These are phyloP conservation scores for Trichosporon sp. DNA, from an alignment of 1,284 basidiomycete species.

Conservation along the genomic window DNA sequence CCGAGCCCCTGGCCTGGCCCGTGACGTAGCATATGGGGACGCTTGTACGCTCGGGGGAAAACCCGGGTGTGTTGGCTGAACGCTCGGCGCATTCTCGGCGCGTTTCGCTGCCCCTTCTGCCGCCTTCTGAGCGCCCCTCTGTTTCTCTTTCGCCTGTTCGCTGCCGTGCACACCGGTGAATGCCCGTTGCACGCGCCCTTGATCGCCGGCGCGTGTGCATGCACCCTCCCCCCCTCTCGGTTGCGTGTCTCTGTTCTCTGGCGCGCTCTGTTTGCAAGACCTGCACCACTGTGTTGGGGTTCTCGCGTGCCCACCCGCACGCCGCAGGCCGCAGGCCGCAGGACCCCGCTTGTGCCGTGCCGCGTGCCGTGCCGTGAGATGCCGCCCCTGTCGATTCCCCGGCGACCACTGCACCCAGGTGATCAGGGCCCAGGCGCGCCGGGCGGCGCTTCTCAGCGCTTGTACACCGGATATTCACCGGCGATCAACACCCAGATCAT, in stretches of 20 bases:
- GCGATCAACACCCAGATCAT: not conserved
- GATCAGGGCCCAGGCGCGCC: too few species aligned
- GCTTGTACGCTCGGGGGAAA: not conserved
- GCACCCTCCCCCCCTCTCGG: too few species aligned
- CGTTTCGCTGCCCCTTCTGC: not conserved
- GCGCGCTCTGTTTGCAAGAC: not conserved
- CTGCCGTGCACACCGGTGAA: not conserved
- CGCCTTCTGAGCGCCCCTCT: not conserved
- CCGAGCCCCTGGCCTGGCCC: not conserved
- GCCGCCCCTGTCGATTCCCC: not conserved
- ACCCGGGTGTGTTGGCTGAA: not conserved
- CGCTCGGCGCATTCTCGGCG: not conserved
- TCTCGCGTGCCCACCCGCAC: not conserved
- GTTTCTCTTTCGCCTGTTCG: not conserved
- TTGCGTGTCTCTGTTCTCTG: too few species aligned
- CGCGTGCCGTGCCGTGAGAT: not conserved
- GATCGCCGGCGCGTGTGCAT: not conserved
- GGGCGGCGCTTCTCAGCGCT: constrained; percentile 1
- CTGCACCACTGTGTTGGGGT: too few species aligned
- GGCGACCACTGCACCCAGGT: not conserved
- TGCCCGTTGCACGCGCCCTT: not conserved
- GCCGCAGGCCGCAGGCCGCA: too few species aligned
- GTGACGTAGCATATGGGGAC: not conserved
- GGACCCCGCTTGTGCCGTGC: not conserved
- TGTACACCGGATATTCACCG: not conserved